phyloP scores from a whole-genome alignment of 306 rosid genomes.

The Castanea sativa region DNA sequence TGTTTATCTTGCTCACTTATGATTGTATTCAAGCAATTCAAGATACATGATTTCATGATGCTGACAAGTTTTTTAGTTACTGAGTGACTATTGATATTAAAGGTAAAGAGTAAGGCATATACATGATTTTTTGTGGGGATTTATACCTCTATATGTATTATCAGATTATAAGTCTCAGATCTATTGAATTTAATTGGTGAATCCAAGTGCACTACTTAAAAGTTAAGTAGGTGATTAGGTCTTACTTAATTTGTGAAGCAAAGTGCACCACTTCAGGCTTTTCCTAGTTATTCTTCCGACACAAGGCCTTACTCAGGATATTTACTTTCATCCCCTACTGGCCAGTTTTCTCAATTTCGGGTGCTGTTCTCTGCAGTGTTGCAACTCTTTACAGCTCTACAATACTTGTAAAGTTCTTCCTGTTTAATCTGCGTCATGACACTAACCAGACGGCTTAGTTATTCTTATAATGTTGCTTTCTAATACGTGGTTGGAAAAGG shows the following conservation, averaged over 20 bases:
- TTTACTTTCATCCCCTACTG: neutral
- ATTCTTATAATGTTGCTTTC: neutral
- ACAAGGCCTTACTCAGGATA: neutral
- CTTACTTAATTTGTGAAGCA: neutral
- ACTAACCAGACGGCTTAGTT: neutral
- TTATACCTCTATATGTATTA: neutral
- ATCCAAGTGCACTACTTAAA: neutral
- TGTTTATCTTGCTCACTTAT: too few species aligned
- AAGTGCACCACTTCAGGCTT: neutral
- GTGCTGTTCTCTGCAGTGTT: neutral
- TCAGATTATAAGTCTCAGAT: neutral
- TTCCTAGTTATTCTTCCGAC: neutral
- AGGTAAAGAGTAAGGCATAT: too few species aligned
- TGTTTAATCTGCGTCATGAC: neutral
- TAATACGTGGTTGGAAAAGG: neutral
- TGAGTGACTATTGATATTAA: too few species aligned
- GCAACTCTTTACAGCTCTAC: neutral
- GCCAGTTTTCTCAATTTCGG: neutral
- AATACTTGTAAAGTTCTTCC: neutral
- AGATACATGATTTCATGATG: too few species aligned
- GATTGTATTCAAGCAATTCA: too few species aligned
- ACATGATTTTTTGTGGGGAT: neutral
- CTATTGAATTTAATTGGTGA: neutral
- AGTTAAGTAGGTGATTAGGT: neutral
- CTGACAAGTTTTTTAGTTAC: too few species aligned